These are phyloP conservation scores for Cordyceps militaris DNA, from an alignment of 2,329 filamentous ascomycete genomes.

Conservation along the genomic window DNA sequence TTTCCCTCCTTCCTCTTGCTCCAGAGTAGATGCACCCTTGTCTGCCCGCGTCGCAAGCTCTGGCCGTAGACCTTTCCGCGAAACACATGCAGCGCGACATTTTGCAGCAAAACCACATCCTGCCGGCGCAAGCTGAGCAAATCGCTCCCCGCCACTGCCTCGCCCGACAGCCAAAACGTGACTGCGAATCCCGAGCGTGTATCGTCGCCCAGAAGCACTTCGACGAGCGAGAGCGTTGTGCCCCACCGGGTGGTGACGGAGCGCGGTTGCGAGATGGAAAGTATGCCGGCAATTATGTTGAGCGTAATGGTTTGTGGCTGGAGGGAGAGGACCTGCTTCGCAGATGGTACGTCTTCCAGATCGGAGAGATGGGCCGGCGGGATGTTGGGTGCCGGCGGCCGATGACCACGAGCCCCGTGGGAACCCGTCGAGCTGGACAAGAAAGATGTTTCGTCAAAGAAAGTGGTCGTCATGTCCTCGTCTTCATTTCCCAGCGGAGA, in stretches of 20 bases:
- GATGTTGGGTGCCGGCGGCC: constrained; percentile 20
- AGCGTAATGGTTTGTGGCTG: constrained; percentile 75
- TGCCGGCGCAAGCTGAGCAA: constrained; percentile 51
- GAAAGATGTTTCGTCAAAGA: constrained; percentile 32
- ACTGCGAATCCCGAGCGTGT: constrained; percentile 73
- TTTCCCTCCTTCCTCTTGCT: constrained; percentile 34
- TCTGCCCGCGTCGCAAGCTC: constrained; percentile 65
- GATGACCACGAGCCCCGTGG: constrained; percentile 4
- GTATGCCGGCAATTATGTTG: constrained; percentile 73
- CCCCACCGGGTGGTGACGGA: constrained; percentile 62
- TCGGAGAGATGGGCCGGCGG: constrained; percentile 36
- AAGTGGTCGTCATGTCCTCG: constrained; percentile 21
- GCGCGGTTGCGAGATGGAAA: constrained; percentile 62
- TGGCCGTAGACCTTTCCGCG: constrained; percentile 75
- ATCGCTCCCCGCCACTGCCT: constrained; percentile 24
- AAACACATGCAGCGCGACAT: constrained; percentile 73
- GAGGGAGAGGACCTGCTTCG: constrained; percentile 57
- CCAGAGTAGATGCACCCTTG: constrained; percentile 60
- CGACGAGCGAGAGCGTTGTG: constrained; percentile 57
- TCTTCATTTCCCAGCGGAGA: constrained; percentile 43
- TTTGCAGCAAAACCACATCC: constrained; percentile 73
- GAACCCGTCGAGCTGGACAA: constrained; percentile 19
- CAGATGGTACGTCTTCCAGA: constrained; percentile 63
- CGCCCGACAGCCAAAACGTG: constrained; percentile 68
- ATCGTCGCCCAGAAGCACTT: constrained; percentile 78